Base-by-base conservation (phyloP, 2,329 filamentous ascomycete species). In the Ilyonectria destructans region DNA sequence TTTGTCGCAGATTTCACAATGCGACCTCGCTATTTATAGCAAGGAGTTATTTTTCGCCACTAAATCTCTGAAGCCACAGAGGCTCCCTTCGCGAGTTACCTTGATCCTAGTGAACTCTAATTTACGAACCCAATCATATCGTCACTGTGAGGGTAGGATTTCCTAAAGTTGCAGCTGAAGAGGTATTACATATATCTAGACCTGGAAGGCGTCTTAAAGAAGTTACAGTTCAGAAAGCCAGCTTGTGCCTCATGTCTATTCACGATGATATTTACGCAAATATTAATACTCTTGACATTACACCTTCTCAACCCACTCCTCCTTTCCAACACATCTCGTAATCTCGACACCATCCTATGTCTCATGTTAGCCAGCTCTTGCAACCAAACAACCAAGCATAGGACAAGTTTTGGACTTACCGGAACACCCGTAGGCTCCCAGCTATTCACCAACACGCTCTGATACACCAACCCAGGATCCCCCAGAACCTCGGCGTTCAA, bases 391-490 rank as follows among this genome's bases (percentile, higher is more conserved):
- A 31, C 13, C 4, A 8, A n/a, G 8, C 31, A 26, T 26, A 40
- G 17, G 17, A 6, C 6, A 48, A 56, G 17, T 8, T 6, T 55
- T 69, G 69, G 37, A 80, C 89, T 84, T 82, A 91, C 90, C 37
- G 89, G 89, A 31, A 88, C 86, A 5, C 91, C 91, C 8, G 89
- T 91, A 1, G 91, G 90, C 78, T 93, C 91, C 78, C 88, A 92
- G 75, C 91, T 92, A 68, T 92, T 81, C 23, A 89, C 78, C 61
- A 93, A 78, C 68, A 85, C 82, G 77, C 90, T 93, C 76, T 91
- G 84, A 75, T 94, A 94, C 13, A 90, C 80, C 70, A 94, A 76
- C 67, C 87, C 86, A 2, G 91, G 91, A 74, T 93, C 90, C 1
- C 91, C 91, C 51, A 75, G 77, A 0, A 75, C 69, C 19, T 78